Base-by-base conservation (phyloP, 345 rosid species). In the Brassica nigra region DNA sequence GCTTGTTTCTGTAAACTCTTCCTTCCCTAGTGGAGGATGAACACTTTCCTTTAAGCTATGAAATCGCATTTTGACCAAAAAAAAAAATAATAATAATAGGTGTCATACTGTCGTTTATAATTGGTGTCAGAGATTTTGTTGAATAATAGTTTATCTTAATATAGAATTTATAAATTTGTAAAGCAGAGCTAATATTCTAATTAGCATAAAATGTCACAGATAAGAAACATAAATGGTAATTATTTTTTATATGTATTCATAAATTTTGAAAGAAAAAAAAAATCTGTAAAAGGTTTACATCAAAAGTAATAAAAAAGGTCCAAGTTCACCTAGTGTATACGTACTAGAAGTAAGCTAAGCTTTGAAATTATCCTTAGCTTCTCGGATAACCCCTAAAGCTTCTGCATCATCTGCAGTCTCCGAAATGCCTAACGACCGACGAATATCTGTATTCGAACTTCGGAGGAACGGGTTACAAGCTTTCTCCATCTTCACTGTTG, bases 401-500 rank as follows among this genome's bases (percentile, higher is more conserved):
- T 95, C 92, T 16, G 87, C 88, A 54, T 90, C 94, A 16, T 76
- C 84, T 29, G 92, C 92, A 0, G 85, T 67, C 5, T 75, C 86
- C 1, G 92, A 80, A 77, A 95, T 92, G 8, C 80, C 66, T 68
- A 95, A 78, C 1, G 81, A 58, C 61, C 85, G 84, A 75, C 97
- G 84, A 71, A 95, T 91, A 77, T 90, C 94, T 28, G 66, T 7
- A 57, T 90, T 95, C 2, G 87, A 84, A 36, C 90, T 76, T 9
- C 97, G 94, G 15, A 95, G 92, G 83, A 95, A 95, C 14, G 99
- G 99, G 82, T 95, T 95, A 70, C 97, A 92, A 67, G 85, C 89
- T 86, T 91, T 92, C 86, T 95, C 99, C 81, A 84, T 78, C 86
- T 89, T 95, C 62, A 95, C 3, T 12, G 88, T 85, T 0, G 94